Percentiles rank a stretch among this genome's conserved stretches.
phyloP scores from a whole-genome alignment of 495 filamentous ascomycete genomes.

The Aspergillus sclerotioniger region DNA sequence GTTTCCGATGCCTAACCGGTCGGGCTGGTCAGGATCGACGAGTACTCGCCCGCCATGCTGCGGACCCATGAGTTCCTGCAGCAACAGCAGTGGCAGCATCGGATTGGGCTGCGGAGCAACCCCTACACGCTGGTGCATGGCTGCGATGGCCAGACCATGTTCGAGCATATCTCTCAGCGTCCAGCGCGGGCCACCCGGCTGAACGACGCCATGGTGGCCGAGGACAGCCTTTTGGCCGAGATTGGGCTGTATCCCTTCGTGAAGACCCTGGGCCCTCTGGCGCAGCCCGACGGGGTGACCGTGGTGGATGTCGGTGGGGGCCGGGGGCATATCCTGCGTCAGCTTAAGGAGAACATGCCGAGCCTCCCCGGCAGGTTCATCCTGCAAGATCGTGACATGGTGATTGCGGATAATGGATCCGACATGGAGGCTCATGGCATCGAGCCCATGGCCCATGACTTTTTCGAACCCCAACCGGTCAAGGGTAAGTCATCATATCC shows the following conservation, averaged over 20 bases:
- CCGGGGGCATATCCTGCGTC: constrained; percentile 40
- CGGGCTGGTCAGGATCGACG: neutral
- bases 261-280: constrained; percentile 2
- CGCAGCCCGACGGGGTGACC: constrained; percentile 19
- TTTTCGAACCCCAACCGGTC: constrained; percentile 47
- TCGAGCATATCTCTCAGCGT: constrained; percentile 10
- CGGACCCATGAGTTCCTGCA: constrained; percentile 9
- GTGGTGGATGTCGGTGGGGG: constrained; percentile 52
- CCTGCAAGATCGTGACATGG: constrained; percentile 41
- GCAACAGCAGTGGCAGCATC: constrained; percentile 5
- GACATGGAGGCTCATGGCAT: constrained; percentile 35
- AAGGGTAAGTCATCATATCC: constrained; percentile 17
- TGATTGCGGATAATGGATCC: constrained; percentile 42
- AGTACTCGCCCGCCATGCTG: constrained; percentile 9
- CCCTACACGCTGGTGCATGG: constrained; percentile 5
- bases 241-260: constrained; percentile 13
- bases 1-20: neutral
- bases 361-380: constrained; percentile 37
- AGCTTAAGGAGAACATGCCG: constrained; percentile 30
- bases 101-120: constrained; percentile 5
- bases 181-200: constrained; percentile 2
- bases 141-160: constrained; percentile 13
- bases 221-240: neutral
- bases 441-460: constrained; percentile 37
- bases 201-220: constrained; percentile 8